Base-by-base conservation (phyloP, 805 yeast species). In the Pichia gijzeniarum region DNA sequence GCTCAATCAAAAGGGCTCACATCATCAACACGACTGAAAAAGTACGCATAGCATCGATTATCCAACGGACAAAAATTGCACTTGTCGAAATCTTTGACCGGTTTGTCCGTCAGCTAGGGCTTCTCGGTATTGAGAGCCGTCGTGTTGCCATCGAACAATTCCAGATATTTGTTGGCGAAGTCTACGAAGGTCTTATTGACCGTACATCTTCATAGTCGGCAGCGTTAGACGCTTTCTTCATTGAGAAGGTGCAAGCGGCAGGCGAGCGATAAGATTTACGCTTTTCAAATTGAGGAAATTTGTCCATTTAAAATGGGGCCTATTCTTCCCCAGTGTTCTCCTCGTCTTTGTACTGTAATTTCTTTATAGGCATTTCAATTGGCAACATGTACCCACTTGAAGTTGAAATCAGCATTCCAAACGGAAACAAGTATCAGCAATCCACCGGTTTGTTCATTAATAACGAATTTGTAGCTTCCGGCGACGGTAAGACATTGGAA, bases 381-480 rank as follows among this genome's bases (percentile, higher is more conserved):
- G 10, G 10, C 28, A 25, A 10, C 9, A 37, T 38, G 35, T 32
- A 43, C 16, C 39, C 44, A n/a, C 10, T 31, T 13, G 50, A 47
- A 43, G 57, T 52, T 9, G 54, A 55, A 28, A 54, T 63, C 46
- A 43, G 37, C 4, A 49, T 63, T 48, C 83, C 84, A 48, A 79
- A 76, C 57, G 84, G 84, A 39, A 67, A 67, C 47, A 61, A 68
- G 28, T 77, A 77, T 55, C 69, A 69, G 43, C 85, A 62, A 69
- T 96, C 96, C 56, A 81, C 85, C 10, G 96, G 96, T 52, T 69
- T 90, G 56, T 90, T 86, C 73, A 87, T 90, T 64, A 83, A 87
- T 71, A 86, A 86, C 66, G 86, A 86, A 64, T 87, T 84, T 58
- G 81, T 82, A 45, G 49, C 55, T 27, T 58, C 65, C 2, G 64